These are phyloP conservation scores for Starmerella gropengiesseri DNA, from an alignment of 805 yeast genomes.

Conservation along the genomic window DNA sequence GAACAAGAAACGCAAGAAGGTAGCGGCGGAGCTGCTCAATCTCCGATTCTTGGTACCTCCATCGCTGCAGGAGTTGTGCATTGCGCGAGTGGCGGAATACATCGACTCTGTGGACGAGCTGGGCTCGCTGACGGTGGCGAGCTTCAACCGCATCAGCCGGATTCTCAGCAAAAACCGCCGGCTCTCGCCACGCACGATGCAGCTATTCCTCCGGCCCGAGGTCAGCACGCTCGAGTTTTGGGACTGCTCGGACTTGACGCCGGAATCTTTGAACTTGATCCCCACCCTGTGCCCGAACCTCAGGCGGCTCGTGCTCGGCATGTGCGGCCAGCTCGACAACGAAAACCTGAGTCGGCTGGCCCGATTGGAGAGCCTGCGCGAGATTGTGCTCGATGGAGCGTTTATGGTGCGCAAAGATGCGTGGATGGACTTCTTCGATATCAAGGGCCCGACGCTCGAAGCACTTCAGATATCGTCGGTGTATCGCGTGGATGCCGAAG, in stretches of 20 bases:
- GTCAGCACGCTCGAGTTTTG: constrained; percentile 57
- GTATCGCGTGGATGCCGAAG: constrained; percentile 64
- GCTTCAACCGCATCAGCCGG: constrained; percentile 58
- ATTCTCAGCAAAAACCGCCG: constrained; percentile 78
- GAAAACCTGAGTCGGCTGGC: constrained; percentile 57
- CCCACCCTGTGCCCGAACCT: constrained; percentile 72
- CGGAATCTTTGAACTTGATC: constrained; percentile 53
- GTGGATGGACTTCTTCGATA: constrained; percentile 69
- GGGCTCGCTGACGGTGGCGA: constrained; percentile 74
- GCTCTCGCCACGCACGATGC: constrained; percentile 57
- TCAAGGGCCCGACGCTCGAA: constrained; percentile 43
- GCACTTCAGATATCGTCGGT: constrained; percentile 65
- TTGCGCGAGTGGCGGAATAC: constrained; percentile 50
- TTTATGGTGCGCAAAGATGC: constrained; percentile 63
- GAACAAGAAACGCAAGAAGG: constrained; percentile 60
- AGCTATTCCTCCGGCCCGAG: constrained; percentile 58
- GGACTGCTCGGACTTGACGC: constrained; percentile 79
- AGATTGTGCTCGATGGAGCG: constrained; percentile 74
- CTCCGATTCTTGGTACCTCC: constrained; percentile 54
- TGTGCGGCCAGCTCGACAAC: constrained; percentile 89
- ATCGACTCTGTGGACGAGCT: constrained; percentile 67
- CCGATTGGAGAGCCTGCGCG: constrained; percentile 43
- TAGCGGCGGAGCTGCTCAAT: constrained; percentile 77
- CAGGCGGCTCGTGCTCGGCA: constrained; percentile 53
- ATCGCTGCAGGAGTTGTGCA: constrained; percentile 67